Base-by-base conservation (phyloP, 1,139 yeast species). In the Oligophagozyma castellii region DNA sequence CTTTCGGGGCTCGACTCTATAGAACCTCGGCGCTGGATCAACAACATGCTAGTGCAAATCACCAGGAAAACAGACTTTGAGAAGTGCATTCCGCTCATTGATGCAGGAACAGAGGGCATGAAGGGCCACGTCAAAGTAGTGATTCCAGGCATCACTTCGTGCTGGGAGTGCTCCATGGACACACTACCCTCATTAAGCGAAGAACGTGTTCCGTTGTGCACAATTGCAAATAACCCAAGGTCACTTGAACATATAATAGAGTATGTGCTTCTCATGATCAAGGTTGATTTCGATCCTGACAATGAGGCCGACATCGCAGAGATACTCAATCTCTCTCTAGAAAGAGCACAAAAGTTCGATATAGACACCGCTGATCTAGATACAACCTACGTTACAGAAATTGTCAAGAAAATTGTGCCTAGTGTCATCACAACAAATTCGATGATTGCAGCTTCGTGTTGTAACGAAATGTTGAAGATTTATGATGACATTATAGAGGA, bases 41-140 rank as follows among this genome's bases (percentile, higher is more conserved):
- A 86, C 52, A 73, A 81, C 12, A 73, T 73, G 5, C 55, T 89
- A 26, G 71, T 79, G 2, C 61, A 70, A 4, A 44, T 81, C 45
- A 80, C 78, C 5, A 72, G 67, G 35, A 51, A 51, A 1, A 55
- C 61, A 5, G 65, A 67, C 30, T 70, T 70, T 19, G 68, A 67
- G 27, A 54, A 62, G 1, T 55, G 80, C 19, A 76, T 81, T 23
- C 95, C 96, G 0, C 56, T 89, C 48, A 72, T 89, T 19, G 98
- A 89, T 48, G 96, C 96, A 2, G 98, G 96, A 3, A 79, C 95
- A 0, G 96, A 89, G 48, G 96, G 96, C 0, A 78, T 89, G 46
- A 67, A 81, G 39, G 98, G 98, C 4, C 95, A 89, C 47, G 72
- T 86, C 11, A 73, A 94, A 44, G 80, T 84, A 7, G 83, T 86